Base-by-base conservation (phyloP, 1,284 basidiomycete species). In the Inonotus obliquus region DNA sequence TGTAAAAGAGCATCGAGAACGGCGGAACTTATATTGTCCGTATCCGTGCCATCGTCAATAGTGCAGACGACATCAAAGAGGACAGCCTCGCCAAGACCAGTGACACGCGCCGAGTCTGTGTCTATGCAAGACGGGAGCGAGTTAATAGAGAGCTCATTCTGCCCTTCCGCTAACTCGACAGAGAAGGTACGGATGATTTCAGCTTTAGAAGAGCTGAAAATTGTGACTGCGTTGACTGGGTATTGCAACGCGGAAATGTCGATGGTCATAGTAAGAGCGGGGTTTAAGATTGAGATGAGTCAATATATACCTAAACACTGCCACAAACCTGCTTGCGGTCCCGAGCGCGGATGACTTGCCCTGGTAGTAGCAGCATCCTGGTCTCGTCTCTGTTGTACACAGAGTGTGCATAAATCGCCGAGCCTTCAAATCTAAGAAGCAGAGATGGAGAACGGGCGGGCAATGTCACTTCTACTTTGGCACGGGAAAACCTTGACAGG, bases 51-150 rank as follows among this genome's bases (percentile, higher is more conserved):
- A 48, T 53, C 62, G 35, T 63, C 71, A 38, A 76, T 65, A 25
- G 72, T 76, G 67, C 76, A 81, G 9, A 79, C 75, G 21, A 83
- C 77, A 68, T 82, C 81, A 60, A 77, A 76, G 10, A 85, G 71
- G 59, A 78, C 77, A 4, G 77, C 77, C 35, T 75, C 70, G 23
- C 73, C 75, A 19, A 82, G 70, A 6, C 78, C 79, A 52, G 78
- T 77, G 17, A 84, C 75, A 35, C 82, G 75, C 37, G 79, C 74
- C 21, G 80, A 81, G 13, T 81, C 73, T 0, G 74, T 74, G 63
- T 82, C 80, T 56, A 83, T 77, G 37, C 70, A 72, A 65, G 76
- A 76, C 6, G 82, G 73, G 11, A 85, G 73, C 45, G 74, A 74
- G 27, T 65, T 72, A 47, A 84, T 79, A 56, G 76, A 72, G 54